Evolutionary conservation across 2,329 filamentous ascomycete genomes (phyloP).

Genomic region (Fusarium sp.): DNA sequence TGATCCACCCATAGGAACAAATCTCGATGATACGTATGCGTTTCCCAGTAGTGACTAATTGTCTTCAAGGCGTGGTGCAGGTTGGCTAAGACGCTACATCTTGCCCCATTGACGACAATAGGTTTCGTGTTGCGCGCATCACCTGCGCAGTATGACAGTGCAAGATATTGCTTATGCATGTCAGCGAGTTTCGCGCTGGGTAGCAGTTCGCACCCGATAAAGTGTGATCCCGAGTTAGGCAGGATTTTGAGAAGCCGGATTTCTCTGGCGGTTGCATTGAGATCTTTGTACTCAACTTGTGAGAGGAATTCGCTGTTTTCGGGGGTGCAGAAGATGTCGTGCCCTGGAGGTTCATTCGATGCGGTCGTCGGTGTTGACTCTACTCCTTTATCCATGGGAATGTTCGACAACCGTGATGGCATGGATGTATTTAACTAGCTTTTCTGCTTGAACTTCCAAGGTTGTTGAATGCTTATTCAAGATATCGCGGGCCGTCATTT

Average conservation of each 20-base stretch:
- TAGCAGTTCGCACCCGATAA: neutral
- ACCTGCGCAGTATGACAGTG: neutral
- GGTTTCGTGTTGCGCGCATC: neutral
- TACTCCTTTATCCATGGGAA: neutral
- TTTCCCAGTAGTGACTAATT: neutral
- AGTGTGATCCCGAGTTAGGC: rapidly evolving
- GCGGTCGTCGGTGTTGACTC: rapidly evolving
- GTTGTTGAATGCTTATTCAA: too few relatives aligned
- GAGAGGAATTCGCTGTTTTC: conserved; percentile 4
- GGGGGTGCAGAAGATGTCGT: conserved; percentile 20
- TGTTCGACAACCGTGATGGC: rapidly evolving
- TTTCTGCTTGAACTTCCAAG: too few relatives aligned
- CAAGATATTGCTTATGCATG: neutral
- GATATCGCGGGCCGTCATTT: neutral
- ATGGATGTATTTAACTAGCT: rapidly evolving
- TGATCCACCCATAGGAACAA: neutral
- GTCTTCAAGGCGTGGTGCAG: neutral
- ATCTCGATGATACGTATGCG: neutral
- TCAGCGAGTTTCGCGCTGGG: neutral
- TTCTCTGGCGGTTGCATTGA: rapidly evolving
- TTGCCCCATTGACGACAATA: neutral
- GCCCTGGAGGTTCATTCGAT: neutral
- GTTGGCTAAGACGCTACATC: neutral
- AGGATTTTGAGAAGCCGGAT: neutral
- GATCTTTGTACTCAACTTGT: rapidly evolving